Conservation (phyloP, 345 rosid species). For the Noccaea bulbosa region DNA sequence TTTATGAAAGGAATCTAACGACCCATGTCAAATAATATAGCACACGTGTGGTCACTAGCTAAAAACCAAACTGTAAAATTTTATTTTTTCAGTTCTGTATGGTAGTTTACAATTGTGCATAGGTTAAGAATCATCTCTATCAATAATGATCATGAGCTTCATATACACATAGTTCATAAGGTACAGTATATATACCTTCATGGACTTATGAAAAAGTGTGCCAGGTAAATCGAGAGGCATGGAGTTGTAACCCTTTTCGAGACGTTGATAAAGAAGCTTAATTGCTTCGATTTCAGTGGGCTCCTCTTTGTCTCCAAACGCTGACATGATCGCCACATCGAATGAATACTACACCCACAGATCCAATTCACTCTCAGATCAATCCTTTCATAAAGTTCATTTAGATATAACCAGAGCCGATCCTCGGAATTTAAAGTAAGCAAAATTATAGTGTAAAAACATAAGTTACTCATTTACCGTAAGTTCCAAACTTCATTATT, state of each 20-base stretch:
- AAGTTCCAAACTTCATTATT: neutral
- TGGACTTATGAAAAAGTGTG: slow-evolving; percentile 77
- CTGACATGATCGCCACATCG: slow-evolving; percentile 90
- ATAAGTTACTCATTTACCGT: neutral
- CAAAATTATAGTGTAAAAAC: neutral
- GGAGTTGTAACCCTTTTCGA: slow-evolving; percentile 90
- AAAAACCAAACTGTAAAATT: neutral
- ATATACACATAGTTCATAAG: neutral
- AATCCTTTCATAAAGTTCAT: slow-evolving; percentile 1
- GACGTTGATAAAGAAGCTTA: slow-evolving; percentile 65
- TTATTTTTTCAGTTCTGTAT: neutral
- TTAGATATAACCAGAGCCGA: neutral
- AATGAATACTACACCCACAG: slow-evolving; percentile 71
- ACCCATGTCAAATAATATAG: slow-evolving; percentile 25
- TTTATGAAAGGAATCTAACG: slow-evolving; percentile 39
- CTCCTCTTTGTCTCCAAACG: slow-evolving; percentile 64
- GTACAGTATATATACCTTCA: slow-evolving; percentile 55
- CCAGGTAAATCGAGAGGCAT: slow-evolving; percentile 91
- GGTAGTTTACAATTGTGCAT: slow-evolving; percentile 17
- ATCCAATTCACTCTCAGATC: slow-evolving; percentile 15
- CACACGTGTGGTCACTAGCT: slow-evolving; percentile 32
- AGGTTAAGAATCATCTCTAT: neutral
- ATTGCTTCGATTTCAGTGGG: slow-evolving; percentile 59
- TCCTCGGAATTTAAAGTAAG: neutral
- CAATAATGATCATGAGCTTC: neutral